Base-by-base conservation (phyloP, 2,329 filamentous ascomycete species). In the Diplodia scrobiculata region DNA sequence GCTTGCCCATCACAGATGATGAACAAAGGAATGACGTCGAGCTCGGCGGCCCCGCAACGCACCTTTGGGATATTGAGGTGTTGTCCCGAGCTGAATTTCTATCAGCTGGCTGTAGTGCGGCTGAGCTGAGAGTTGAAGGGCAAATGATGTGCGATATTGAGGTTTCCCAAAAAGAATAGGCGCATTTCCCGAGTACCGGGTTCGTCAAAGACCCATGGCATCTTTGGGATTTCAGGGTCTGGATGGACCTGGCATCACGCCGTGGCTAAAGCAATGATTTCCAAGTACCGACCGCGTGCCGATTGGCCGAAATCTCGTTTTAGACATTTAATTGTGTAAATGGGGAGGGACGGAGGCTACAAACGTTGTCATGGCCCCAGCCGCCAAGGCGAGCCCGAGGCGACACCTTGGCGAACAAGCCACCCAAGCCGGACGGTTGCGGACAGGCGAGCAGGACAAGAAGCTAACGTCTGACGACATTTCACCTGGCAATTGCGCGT, bases 381-480 rank as follows among this genome's bases (percentile, higher is more conserved):
- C 25, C 54, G 55, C 55, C 55, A 60, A 60, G 55, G 21, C 36
- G 11, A 10, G 55, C 21, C n/a, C 38, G 25, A 48, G 25, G 27
- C 55, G 27, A n/a, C 25, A 29, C 45, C 58, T 62, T 62, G 58
- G 58, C 58, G 36, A 25, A 41, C 58, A 50, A 62, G 58, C 27
- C 58, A 62, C n/a, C 41, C 55, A 60, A 60, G 55, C 38, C 29
- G 29, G 29, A 32, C 38, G 34, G 36, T 41, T 54, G 53, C 53
- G 38, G 55, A 47, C 55, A 48, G 48, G 41, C 55, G 41, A 27
- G 11, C 38, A 62, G 41, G 27, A 50, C 41, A 50, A 62, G 45
- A 50, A 9, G 21, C 55, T 60, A 60, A 34, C 14, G 25, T 29
- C 55, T 62, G 58, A 62, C 41, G 58, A 62, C 58, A 62, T 62